These are phyloP conservation scores for Sphenostylis stenocarpa DNA, from an alignment of 306 rosid genomes.

Conservation along the genomic window DNA sequence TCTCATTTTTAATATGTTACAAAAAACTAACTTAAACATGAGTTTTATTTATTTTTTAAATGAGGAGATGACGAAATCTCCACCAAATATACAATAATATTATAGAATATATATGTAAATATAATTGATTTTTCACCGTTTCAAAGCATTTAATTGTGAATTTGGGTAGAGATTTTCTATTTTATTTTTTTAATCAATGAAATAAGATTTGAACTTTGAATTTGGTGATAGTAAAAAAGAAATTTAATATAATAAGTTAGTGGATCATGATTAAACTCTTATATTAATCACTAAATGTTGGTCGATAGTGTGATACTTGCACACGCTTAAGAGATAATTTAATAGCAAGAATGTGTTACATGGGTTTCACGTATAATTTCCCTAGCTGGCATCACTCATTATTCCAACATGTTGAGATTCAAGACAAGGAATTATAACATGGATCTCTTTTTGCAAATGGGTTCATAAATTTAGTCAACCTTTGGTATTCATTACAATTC, in stretches of 20 bases:
- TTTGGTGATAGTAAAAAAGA: no score
- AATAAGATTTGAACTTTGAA: no score
- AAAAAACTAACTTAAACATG: no score
- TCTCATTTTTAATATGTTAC: no score
- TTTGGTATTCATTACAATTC: neutral
- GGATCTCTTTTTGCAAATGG: neutral
- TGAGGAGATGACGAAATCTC: no score
- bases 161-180: no score
- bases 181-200: no score
- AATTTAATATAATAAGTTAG: neutral
- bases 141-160: no score
- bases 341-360: neutral
- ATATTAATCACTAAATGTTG: neutral
- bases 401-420: slow-evolving; percentile 24
- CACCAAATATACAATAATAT: no score
- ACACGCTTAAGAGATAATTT: neutral
- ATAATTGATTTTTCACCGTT: no score
- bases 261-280: neutral
- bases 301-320: neutral
- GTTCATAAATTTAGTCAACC: slow-evolving; percentile 9
- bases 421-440: slow-evolving; percentile 16
- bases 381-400: slow-evolving; percentile 20
- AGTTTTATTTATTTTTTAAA: no score
- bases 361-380: slow-evolving; percentile 23
- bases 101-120: no score